Base-by-base conservation (phyloP, 108 stramenopile genomes). In the Asterionellopsis glacialis region DNA sequence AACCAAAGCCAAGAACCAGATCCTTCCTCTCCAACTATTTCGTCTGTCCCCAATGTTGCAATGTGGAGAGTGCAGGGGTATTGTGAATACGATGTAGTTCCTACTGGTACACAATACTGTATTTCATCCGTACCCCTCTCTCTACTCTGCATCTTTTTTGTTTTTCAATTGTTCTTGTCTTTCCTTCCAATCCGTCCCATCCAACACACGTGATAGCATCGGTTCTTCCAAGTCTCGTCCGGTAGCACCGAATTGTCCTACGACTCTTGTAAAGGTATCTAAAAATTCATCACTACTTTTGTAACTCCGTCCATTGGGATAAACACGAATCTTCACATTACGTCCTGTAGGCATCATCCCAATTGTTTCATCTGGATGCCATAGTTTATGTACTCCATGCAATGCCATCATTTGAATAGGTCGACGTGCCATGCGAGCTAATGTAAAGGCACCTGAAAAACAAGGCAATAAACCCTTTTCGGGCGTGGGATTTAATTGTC, bases 401-500 rank as follows among this genome's bases (percentile, higher is more conserved):
- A 90, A 25, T 9, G 80, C 86, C 65, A 93, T 79, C 73, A 93
- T 77, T 47, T 75, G 80, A 53, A 93, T 90, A 11, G 83, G 88
- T 24, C 91, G 67, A 38, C 67, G 63, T 27, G 82, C 76, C 68
- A 81, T 84, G 42, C 69, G 63, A 9, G 91, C 83, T 55, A 93
- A 55, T 19, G 78, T 82, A 59, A 62, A 90, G 26, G 91, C 88
- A 22, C 88, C 88, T 9, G 80, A 61, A 57, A 83, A 88, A 16
- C 85, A 61, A 19, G 84, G 84, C 50, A 82, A 69, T 19, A 90
- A 56, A 11, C 86, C 84, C 13, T 77, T 55, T 57, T 85, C 81
- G 9, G 91, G 91, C 13, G 62, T 66, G 0, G 91, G 91, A 67
- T 93, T 93, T 43, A 88, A 65, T 63, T 93, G 91, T 39, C 91